A percentile compares a stretch with the other conserved stretches of the same genome.
Evolutionary conservation across 345 rosid species (phyloP).

Genomic region (Eucalyptus melliodora): DNA sequence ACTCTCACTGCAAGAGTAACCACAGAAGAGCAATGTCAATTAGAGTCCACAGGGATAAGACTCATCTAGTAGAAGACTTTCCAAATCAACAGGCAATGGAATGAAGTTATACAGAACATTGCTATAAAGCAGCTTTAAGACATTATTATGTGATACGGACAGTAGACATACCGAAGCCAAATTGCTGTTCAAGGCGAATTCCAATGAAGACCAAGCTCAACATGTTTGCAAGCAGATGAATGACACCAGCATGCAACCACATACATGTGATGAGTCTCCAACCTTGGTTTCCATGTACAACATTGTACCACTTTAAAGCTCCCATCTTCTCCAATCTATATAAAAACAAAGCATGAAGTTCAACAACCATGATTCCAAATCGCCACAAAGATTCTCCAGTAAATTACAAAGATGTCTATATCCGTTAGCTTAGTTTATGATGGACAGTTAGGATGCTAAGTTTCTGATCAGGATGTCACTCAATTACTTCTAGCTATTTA

Average conservation of each 20-base stretch:
- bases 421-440: not conserved
- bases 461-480: not conserved
- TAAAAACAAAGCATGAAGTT: not conserved
- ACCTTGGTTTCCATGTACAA: constrained; percentile 68
- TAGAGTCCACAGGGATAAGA: not conserved
- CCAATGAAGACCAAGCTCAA: constrained; percentile 90
- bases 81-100: not conserved
- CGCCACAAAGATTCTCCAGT: not conserved
- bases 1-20: constrained; percentile 40
- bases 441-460: not conserved
- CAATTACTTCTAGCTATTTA: not conserved
- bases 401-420: not conserved
- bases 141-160: not conserved
- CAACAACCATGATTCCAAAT: not conserved
- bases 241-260: constrained; percentile 96
- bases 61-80: not conserved
- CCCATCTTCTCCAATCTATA: constrained; percentile 86
- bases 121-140: not conserved
- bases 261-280: constrained; percentile 83
- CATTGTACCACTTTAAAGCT: constrained; percentile 57
- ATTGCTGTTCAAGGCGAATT: constrained; percentile 94
- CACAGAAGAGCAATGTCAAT: not conserved
- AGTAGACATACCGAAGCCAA: constrained; percentile 70
- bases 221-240: constrained; percentile 90
- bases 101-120: not conserved